Evolutionary conservation across 73 alveolate genomes (phyloP).

Genomic region (Vitrella brassicaformis): DNA sequence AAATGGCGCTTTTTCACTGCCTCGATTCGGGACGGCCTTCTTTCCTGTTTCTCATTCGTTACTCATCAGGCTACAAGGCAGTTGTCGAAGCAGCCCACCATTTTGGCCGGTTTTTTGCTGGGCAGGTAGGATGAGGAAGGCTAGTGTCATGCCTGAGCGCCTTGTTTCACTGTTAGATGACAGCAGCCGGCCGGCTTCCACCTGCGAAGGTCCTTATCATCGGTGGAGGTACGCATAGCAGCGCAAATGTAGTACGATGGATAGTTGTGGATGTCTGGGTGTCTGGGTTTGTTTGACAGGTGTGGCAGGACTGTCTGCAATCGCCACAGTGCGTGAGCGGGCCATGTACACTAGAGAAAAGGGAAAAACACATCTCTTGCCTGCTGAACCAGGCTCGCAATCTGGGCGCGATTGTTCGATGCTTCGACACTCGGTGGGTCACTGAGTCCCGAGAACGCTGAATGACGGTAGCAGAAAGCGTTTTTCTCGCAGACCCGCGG

Average conservation of each 20-base stretch:
- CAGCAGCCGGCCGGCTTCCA: conserved; percentile 74
- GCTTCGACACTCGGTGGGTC: conserved; percentile 39
- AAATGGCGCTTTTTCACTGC: no score
- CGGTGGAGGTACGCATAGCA: background rate
- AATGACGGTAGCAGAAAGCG: background rate
- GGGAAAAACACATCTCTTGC: background rate
- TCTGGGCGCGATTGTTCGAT: conserved; percentile 48
- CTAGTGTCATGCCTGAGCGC: no score
- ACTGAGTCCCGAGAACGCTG: background rate
- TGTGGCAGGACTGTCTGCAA: conserved; percentile 51
- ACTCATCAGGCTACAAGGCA: conserved; percentile 69
- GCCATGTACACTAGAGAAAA: background rate
- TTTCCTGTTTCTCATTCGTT: no score
- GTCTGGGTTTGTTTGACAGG: conserved; percentile 16
- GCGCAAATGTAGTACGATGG: no score
- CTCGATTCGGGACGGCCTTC: no score
- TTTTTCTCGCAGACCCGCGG: conserved; percentile 7
- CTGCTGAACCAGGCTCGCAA: conserved; percentile 29
- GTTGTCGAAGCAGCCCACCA: conserved; percentile 58
- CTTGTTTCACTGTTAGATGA: no score
- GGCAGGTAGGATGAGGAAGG: no score
- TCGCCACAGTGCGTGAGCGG: conserved; percentile 16
- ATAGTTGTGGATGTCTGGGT: background rate
- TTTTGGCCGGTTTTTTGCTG: conserved; percentile 64
- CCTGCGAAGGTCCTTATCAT: conserved; percentile 51